Base-by-base conservation (phyloP, 169 alveolate species). In the Eimeria maxima region DNA sequence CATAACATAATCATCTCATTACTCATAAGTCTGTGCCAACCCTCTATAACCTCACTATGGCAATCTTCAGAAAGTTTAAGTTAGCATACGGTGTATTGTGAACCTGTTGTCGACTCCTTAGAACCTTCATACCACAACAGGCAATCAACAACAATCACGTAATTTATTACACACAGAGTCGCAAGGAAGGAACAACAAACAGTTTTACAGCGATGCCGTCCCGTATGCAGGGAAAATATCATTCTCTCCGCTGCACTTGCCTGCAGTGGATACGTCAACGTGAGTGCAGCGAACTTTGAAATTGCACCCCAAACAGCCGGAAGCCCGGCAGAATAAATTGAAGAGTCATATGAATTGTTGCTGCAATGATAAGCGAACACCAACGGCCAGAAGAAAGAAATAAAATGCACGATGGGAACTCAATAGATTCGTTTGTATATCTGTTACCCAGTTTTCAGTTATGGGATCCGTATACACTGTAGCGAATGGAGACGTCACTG, bases 251-350 rank as follows among this genome's bases (percentile, higher is more conserved):
- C 2, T 22, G 65, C 29, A 29, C 93, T 42, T 44, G 90, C 96
- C 88, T 93, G 96, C 44, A 93, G 88, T 44, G 96, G 96, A 63
- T 93, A 93, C 47, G 96, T 93, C 24, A 60, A 42, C 7, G 65
- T 81, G 81, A 93, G 90, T 33, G 96, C 96, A 33, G 71, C 78
- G 69, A 87, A 93, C 65, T 93, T 93, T 22, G 96, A 93, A 24
- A 65, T 91, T 24, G 96, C 96, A 3, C 96, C 96, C 96, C 96
- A 93, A 33, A 93, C 63, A 50, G 90, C 90, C 20, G 96, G 96
- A 73, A 86, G 63, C 63, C 81, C 93, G n/a, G 93, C 57, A 14
- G 93, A 42, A 42, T 38, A n/a, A 14, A 57, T 13, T 4, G 78
- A 57, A 14, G 93, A 81, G 45, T 38, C 18, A 13, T 53, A 74